Evolutionary conservation across 1,284 basidiomycete genomes (phyloP).

Genomic region (Porogramme epimiltina): DNA sequence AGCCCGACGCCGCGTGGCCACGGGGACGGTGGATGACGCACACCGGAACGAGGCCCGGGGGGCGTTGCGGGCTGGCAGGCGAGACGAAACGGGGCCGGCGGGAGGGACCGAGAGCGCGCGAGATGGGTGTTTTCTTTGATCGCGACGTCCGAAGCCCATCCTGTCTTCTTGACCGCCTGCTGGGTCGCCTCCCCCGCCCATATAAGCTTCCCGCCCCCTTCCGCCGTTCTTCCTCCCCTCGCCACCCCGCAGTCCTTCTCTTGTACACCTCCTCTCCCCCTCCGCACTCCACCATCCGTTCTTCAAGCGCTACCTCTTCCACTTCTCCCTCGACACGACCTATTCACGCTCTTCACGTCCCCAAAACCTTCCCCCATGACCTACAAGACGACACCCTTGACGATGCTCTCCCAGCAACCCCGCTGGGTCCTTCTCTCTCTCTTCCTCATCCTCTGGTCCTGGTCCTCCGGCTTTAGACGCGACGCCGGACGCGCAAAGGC

Average conservation of each 20-base stretch:
- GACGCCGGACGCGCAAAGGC: conserved; percentile 3
- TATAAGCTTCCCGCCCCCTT: conserved; percentile 1
- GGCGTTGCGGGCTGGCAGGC: background rate
- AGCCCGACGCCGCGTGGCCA: too few relatives aligned
- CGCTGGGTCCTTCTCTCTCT: conserved; percentile 25
- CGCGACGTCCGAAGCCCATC: background rate
- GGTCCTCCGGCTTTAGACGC: conserved; percentile 14
- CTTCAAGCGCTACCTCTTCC: background rate
- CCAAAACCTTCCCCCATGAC: background rate
- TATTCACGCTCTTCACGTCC: background rate
- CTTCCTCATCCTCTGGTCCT: conserved; percentile 24
- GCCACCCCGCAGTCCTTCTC: too few relatives aligned
- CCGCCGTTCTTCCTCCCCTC: background rate
- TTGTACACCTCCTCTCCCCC: background rate
- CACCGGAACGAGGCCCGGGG: too few relatives aligned
- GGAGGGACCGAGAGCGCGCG: too few relatives aligned
- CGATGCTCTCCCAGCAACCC: conserved; percentile 14
- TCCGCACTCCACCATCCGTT: background rate
- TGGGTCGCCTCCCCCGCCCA: background rate
- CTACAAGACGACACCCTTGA: background rate
- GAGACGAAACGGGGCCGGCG: background rate
- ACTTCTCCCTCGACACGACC: background rate
- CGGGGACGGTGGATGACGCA: too few relatives aligned
- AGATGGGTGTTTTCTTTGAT: background rate
- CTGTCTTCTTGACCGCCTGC: background rate